Base-by-base conservation (phyloP, 176 grass and related monocot species). In the Aegilops tauschii region DNA sequence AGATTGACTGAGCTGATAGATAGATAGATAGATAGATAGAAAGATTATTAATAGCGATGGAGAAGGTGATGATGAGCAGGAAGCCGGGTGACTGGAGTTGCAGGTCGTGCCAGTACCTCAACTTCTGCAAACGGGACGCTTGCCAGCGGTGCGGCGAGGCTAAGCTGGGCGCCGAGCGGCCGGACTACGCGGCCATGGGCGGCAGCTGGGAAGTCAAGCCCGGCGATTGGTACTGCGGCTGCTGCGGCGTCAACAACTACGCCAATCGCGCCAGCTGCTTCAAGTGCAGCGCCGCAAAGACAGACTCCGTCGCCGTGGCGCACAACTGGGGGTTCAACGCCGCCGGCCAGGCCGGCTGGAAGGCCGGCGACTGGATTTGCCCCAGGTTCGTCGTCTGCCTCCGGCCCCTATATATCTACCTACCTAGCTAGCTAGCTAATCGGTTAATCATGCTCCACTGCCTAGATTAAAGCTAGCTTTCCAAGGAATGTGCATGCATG, bases 1-100 rank as follows among this genome's bases (percentile, higher is more conserved):
- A 84, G 44, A 31, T 9, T 34, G 10, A 16, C 31, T 9, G 70
- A 31, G 17, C 5, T 34, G 6, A 14, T 17, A 56, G 42, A 1
- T 83, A 83, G 32, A 39, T 35, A 35, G 34, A 37, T 37, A 37
- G 36, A 37, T 37, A 37, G 36, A 37, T 37, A 37, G 6, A 37
- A 8, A 37, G 36, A 47, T 12, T 45, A 45, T 17, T 74, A 59
- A 66, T 0, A 86, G 65, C 9, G 31, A 86, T 61, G 82, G 73
- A 95, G 73, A 83, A 81, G 86, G 76, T 70, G 85, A 78, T 78
- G 34, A 86, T 85, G 73, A 85, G 81, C 95, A 89, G 96, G 88
- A 90, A 94, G 93, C 82, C 93, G 27, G 90, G 96, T 31, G 96
- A 98, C 82, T 98, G 96, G 96, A 87, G 83, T 72, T 98, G 97